Conservation (phyloP, 108 stramenopile genomes). For the Nannochloropsis oceanica region DNA sequence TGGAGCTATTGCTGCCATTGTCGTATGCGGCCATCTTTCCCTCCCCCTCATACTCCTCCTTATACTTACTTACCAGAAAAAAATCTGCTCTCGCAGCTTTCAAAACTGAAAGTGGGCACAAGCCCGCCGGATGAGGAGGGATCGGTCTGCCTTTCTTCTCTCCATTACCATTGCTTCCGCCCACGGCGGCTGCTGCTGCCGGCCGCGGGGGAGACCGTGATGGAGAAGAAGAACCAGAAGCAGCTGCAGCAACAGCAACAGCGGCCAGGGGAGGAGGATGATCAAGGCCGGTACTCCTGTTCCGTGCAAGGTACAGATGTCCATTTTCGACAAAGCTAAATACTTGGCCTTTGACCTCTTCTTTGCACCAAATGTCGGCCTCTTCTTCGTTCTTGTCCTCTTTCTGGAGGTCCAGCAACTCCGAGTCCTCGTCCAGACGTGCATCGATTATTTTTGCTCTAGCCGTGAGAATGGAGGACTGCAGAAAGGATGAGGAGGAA, state of each 20-base stretch:
- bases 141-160: background rate
- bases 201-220: background rate
- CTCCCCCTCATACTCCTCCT: background rate
- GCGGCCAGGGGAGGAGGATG: background rate
- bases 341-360: background rate
- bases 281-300: background rate
- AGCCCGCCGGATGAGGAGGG: background rate
- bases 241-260: background rate
- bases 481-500: background rate
- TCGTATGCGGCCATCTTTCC: background rate
- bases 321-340: background rate
- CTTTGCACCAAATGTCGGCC: background rate
- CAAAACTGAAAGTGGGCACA: background rate
- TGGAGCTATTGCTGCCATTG: background rate
- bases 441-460: background rate
- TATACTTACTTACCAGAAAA: background rate
- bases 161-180: background rate
- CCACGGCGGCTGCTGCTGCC: background rate
- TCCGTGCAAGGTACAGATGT: background rate
- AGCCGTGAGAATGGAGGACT: background rate
- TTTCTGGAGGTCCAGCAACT: background rate
- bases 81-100: background rate
- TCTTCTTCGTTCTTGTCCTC: background rate
- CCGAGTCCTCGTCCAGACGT: background rate
- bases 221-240: background rate